Evolutionary conservation across 805 yeast genomes (phyloP), one percentile per base, ranked within the genome.

Genomic region (Ogataea methanolica): DNA sequence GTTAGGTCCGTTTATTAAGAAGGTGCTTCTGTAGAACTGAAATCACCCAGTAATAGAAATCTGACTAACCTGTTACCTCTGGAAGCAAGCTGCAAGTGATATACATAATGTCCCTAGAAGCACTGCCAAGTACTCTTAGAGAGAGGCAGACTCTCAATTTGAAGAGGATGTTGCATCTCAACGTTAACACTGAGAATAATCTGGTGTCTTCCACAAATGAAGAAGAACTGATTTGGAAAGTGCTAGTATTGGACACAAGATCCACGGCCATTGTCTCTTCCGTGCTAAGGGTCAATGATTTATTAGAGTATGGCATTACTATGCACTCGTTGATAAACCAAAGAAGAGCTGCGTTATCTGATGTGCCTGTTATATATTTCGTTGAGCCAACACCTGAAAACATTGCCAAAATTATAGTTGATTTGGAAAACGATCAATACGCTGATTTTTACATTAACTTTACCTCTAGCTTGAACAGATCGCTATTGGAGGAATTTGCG

Each of bases 331-430:
- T 86, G 43, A 80, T 92, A 46, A 73, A 74, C 46, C 74, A 89
- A 41, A 79, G 77, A 48, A 74, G 99, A 51, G 80, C 91, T n/a
- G 78, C 92, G 8, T 74, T 94, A 44, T 90, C 96, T 1, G 99
- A 94, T 59, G 98, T 92, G 12, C 97, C 98, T 0, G 98, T 82
- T 4, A 80, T 94, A 40, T 94, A 94, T 68, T 92, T 94, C 58
- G 85, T 94, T 34, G 85, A 86, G 48, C 99, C 99, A 6, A 86
- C 95, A 0, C 71, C 76, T 29, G 92, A 80, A 42, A 94, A 94
- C 62, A 73, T 94, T 38, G 69, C 78, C 33, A 61, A 68, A 31
- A 86, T 94, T 35, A 77, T 88, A 14, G 75, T 79, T 43, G 99
- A 94, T 63, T 68, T 94, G 46, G 77, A 79, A 33, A 71, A 71